phyloP scores from a whole-genome alignment of 1,284 basidiomycete species.

The Ustilago tritici region DNA sequence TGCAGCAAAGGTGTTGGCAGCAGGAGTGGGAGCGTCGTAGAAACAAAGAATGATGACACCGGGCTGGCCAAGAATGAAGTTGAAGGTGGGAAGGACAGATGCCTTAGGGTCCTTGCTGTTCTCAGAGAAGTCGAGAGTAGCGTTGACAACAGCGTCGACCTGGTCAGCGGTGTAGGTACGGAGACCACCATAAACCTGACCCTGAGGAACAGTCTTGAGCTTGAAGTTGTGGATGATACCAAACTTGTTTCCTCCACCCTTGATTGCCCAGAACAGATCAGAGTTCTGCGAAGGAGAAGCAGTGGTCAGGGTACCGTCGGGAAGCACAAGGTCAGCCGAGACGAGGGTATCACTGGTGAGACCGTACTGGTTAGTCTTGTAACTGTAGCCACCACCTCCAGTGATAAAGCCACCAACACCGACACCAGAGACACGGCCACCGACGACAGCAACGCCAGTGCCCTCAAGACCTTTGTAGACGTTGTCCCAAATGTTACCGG shows the following conservation, averaged over 20 bases:
- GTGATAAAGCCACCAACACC: conserved; percentile 57
- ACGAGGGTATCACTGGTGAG: conserved; percentile 50
- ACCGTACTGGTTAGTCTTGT: conserved; percentile 56
- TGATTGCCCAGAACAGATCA: conserved; percentile 56
- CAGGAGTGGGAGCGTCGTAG: conserved; percentile 48
- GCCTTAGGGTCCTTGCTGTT: conserved; percentile 59
- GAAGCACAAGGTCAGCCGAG: conserved; percentile 52
- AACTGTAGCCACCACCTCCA: conserved; percentile 58
- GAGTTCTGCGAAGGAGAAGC: conserved; percentile 42
- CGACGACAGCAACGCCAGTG: conserved; percentile 44
- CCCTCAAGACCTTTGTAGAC: conserved; percentile 48
- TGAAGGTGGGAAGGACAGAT: conserved; percentile 56
- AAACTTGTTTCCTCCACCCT: conserved; percentile 57
- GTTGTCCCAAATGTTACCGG: conserved; percentile 57
- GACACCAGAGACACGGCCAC: conserved; percentile 58
- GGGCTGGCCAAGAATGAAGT: conserved; percentile 43
- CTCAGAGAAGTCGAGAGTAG: conserved; percentile 44
- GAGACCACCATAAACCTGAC: conserved; percentile 54
- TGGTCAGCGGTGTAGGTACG: conserved; percentile 52
- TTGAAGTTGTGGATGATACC: conserved; percentile 54
- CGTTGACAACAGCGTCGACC: conserved; percentile 41
- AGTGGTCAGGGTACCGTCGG: conserved; percentile 48
- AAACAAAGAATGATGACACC: conserved; percentile 47
- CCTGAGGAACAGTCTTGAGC: conserved; percentile 51
- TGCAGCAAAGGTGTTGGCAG: conserved; percentile 29